Evolutionary conservation across 2,329 filamentous ascomycete species (phyloP).

Genomic region (Phoma sp.): DNA sequence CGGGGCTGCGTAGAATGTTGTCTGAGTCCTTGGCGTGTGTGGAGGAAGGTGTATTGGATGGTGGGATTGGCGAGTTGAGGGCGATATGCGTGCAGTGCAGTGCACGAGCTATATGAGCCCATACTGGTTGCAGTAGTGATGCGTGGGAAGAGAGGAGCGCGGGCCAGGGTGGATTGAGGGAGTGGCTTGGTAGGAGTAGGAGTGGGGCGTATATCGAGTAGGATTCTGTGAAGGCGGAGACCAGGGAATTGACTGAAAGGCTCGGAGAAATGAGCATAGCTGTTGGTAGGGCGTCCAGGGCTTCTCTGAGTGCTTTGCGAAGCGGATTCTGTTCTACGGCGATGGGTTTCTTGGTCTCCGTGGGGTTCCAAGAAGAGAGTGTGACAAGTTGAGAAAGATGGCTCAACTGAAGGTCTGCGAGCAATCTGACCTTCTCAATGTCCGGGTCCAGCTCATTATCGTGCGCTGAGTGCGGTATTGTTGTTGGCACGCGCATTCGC

Average conservation of each 20-base stretch:
- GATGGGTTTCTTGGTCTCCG: not conserved
- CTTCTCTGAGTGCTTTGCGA: constrained; percentile 28
- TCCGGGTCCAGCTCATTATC: too few species aligned
- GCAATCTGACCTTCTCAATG: not conserved
- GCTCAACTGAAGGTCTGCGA: constrained; percentile 19
- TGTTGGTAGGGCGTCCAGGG: constrained; percentile 22
- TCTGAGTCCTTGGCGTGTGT: constrained; percentile 18
- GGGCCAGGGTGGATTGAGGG: not conserved
- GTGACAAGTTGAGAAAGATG: constrained; percentile 22
- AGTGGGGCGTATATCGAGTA: constrained; percentile 66
- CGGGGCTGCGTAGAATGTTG: constrained; percentile 78
- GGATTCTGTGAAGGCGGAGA: constrained; percentile 42
- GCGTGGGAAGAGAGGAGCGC: constrained; percentile 35
- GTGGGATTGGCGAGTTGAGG: constrained; percentile 64
- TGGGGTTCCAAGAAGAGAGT: constrained; percentile 15
- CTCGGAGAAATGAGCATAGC: constrained; percentile 20
- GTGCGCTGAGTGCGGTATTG: constrained; percentile 9
- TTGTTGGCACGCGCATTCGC: constrained; percentile 35
- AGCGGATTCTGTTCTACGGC: constrained; percentile 28
- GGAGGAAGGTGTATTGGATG: constrained; percentile 8
- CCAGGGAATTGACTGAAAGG: constrained; percentile 25
- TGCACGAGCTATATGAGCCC: constrained; percentile 40
- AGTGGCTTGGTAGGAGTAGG: constrained; percentile 59
- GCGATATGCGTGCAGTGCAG: constrained; percentile 64
- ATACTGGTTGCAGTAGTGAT: constrained; percentile 31